These are phyloP conservation scores for Kluyveromyces lactis DNA, from an alignment of 805 yeast species.

Conservation along the genomic window DNA sequence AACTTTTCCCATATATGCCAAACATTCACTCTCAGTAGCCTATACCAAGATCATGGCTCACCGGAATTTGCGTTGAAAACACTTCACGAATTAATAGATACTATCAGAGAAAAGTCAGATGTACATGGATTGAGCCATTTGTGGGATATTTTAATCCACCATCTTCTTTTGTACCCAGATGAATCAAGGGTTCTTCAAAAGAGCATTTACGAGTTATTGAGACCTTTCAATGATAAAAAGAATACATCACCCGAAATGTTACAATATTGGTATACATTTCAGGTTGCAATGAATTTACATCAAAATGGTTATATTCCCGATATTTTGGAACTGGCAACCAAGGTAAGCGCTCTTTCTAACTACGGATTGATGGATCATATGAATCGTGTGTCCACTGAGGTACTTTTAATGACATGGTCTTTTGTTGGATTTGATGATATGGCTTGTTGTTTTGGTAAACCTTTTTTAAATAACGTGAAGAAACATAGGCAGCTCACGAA, in stretches of 20 bases:
- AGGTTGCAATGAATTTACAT: background rate
- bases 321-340: slow-evolving; percentile 1
- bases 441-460: background rate
- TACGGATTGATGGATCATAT: background rate
- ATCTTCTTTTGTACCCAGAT: background rate
- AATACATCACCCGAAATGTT: background rate
- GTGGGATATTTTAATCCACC: slow-evolving; percentile 3
- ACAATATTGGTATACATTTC: slow-evolving; percentile 2
- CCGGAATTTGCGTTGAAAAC: slow-evolving; percentile 1
- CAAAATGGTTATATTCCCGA: background rate
- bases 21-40: slow-evolving; percentile 1
- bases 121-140: slow-evolving; percentile 1
- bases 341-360: background rate
- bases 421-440: slow-evolving; percentile 1
- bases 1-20: slow-evolving; percentile 3
- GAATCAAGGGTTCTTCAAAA: background rate
- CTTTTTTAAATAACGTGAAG: background rate
- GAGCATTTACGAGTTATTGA: slow-evolving; percentile 1
- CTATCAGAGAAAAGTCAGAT: slow-evolving; percentile 3
- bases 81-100: slow-evolving; percentile 1
- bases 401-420: background rate
- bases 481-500: background rate
- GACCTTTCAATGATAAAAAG: slow-evolving; percentile 1
- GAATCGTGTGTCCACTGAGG: slow-evolving; percentile 1
- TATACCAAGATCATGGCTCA: slow-evolving; percentile 4